Percentiles rank a stretch among this genome's conserved stretches.
phyloP scores from a whole-genome alignment of 2,329 filamentous ascomycete species.

The Akanthomyces uredinophilus region DNA sequence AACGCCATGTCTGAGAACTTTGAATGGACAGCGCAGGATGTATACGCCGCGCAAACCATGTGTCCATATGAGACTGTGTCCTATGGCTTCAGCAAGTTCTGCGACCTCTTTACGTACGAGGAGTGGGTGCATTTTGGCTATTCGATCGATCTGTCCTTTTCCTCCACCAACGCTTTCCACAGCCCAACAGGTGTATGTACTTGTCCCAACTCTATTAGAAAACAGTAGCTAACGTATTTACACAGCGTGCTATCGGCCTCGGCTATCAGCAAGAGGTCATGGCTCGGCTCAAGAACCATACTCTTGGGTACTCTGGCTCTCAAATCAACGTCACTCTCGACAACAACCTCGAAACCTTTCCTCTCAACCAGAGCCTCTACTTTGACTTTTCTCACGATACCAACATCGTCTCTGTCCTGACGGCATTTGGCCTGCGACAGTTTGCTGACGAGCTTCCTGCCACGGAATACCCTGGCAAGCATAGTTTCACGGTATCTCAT shows the following conservation, averaged over 20 bases:
- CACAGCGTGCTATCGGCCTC: slow-evolving; percentile 62
- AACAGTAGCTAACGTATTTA: neutral
- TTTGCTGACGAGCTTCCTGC: slow-evolving; percentile 57
- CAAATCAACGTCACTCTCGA: slow-evolving; percentile 68
- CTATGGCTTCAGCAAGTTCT: slow-evolving; percentile 70
- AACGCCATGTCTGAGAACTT: slow-evolving; percentile 48
- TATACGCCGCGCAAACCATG: slow-evolving; percentile 64
- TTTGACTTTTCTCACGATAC: slow-evolving; percentile 77
- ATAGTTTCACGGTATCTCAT: slow-evolving; percentile 61
- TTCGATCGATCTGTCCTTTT: slow-evolving; percentile 61
- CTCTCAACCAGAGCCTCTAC: slow-evolving; percentile 67
- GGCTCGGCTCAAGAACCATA: slow-evolving; percentile 64
- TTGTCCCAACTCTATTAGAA: neutral
- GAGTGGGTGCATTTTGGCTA: slow-evolving; percentile 73
- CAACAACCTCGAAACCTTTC: slow-evolving; percentile 63
- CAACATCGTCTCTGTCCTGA: slow-evolving; percentile 64
- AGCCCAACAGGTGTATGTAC: slow-evolving; percentile 54
- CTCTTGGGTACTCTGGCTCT: slow-evolving; percentile 51
- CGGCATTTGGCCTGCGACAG: slow-evolving; percentile 67
- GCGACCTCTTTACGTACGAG: slow-evolving; percentile 66
- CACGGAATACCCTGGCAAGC: slow-evolving; percentile 48
- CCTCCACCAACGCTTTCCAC: slow-evolving; percentile 56
- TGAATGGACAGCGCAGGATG: slow-evolving; percentile 60
- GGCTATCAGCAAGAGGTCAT: slow-evolving; percentile 70
- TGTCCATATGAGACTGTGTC: slow-evolving; percentile 77